Conservation (phyloP, 2,329 filamentous ascomycete species). For the Aspergillus sp. region DNA sequence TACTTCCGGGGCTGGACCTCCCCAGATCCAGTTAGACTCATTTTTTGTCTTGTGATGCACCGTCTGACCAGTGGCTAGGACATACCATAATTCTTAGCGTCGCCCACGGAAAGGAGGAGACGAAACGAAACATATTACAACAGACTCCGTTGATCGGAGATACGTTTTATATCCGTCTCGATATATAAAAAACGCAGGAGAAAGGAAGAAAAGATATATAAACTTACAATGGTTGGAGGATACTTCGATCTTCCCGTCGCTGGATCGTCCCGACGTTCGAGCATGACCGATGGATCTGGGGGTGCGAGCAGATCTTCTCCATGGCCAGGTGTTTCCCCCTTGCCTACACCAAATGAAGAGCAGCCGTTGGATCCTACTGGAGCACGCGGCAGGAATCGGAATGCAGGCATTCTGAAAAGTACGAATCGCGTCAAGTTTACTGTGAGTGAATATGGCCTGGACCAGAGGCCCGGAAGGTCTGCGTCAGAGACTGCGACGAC, state of each 20-base stretch:
- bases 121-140: background rate
- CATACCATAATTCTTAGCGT: background rate
- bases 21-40: background rate
- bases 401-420: conserved; percentile 31
- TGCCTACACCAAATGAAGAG: conserved; percentile 17
- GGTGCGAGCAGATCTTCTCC: conserved; percentile 15
- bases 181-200: conserved; percentile 5
- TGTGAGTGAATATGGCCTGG: conserved; percentile 16
- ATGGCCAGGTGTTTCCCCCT: conserved; percentile 21
- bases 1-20: background rate
- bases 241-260: conserved; percentile 27
- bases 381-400: conserved; percentile 28
- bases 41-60: background rate
- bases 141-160: background rate
- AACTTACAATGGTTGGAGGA: conserved; percentile 23
- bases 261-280: conserved; percentile 17
- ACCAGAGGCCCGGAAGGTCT: conserved; percentile 13
- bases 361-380: conserved; percentile 15
- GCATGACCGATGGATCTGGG: conserved; percentile 18
- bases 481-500: conserved; percentile 21
- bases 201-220: background rate
- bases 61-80: conserved; percentile 2
- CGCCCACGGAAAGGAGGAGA: background rate
- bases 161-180: background rate
- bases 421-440: conserved; percentile 31